A percentile compares a stretch with the other conserved stretches of the same genome.
Conservation (phyloP, 2,329 filamentous ascomycete species). For the Aspergillus aculeatinus region DNA sequence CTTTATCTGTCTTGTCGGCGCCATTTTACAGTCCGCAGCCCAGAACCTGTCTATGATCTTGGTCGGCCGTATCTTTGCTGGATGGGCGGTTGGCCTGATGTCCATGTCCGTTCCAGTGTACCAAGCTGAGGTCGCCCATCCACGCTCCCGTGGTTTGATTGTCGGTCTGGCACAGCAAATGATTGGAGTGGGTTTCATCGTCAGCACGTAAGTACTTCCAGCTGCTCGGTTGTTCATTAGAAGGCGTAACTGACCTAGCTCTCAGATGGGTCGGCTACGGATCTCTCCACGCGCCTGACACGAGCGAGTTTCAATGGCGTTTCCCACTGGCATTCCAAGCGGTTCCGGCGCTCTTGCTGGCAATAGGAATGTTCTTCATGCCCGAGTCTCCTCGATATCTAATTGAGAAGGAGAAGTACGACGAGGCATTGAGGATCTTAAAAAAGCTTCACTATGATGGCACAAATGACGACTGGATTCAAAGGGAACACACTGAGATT, state of each 20-base stretch:
- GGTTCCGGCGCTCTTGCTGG: constrained; percentile 42
- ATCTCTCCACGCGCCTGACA: constrained; percentile 37
- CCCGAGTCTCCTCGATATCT: constrained; percentile 38
- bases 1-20: constrained; percentile 58
- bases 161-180: constrained; percentile 47
- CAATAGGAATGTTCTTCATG: constrained; percentile 34
- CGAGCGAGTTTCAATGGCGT: constrained; percentile 37
- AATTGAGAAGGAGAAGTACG: constrained; percentile 46
- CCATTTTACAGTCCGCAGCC: constrained; percentile 59
- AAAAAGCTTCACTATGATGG: constrained; percentile 57
- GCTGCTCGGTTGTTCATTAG: not conserved
- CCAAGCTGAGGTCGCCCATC: constrained; percentile 61
- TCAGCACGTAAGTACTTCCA: constrained; percentile 38
- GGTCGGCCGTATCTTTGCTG: constrained; percentile 54
- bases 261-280: constrained; percentile 50
- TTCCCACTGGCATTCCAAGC: constrained; percentile 38
- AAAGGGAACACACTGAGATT: constrained; percentile 35
- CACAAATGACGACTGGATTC: constrained; percentile 57
- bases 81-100: constrained; percentile 49
- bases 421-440: constrained; percentile 51
- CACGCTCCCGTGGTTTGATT: constrained; percentile 55
- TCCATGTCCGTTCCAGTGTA: constrained; percentile 59
- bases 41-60: constrained; percentile 57
- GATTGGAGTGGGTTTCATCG: constrained; percentile 46
- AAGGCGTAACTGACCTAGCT: constrained; percentile 12